A percentile compares a stretch with the other conserved stretches of the same genome.
Evolutionary conservation across 768 basidiomycete genomes (phyloP).

Genomic region (Hypsizygus marmoreus): DNA sequence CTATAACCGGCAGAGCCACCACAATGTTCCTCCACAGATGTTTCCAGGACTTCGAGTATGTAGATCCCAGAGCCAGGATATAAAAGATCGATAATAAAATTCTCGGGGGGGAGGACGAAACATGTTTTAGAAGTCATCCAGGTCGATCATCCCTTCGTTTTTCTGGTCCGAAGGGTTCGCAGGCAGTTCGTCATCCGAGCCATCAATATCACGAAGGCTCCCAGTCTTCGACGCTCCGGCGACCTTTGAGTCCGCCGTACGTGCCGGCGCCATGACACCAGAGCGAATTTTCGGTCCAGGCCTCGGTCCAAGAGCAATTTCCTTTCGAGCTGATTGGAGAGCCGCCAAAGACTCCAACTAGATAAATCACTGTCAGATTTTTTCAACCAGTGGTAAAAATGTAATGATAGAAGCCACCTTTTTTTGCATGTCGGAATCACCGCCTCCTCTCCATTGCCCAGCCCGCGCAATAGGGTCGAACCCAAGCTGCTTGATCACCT

Average conservation of each 20-base stretch:
- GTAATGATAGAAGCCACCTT: slow-evolving; percentile 46
- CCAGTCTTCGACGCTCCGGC: not conserved
- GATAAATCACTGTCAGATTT: slow-evolving; percentile 2
- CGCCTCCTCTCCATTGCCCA: slow-evolving; percentile 42
- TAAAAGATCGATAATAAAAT: no score
- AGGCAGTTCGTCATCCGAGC: slow-evolving; percentile 30
- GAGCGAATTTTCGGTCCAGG: slow-evolving; percentile 68
- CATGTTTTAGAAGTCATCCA: no score
- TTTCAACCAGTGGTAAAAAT: not conserved
- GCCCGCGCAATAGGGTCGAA: slow-evolving; percentile 74
- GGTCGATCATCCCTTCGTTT: slow-evolving; percentile 38
- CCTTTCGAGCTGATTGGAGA: slow-evolving; percentile 49
- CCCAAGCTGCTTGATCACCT: slow-evolving; percentile 69
- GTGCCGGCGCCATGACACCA: slow-evolving; percentile 47
- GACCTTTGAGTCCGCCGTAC: slow-evolving; percentile 4
- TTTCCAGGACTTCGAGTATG: no score
- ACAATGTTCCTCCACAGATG: no score
- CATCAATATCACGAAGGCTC: slow-evolving; percentile 23
- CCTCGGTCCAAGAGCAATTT: slow-evolving; percentile 59
- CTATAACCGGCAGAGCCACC: no score
- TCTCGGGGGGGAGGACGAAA: no score
- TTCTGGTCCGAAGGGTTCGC: slow-evolving; percentile 1
- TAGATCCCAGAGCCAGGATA: no score
- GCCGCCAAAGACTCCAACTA: slow-evolving; percentile 62
- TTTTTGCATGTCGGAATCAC: slow-evolving; percentile 44